These are phyloP conservation scores for Pseudonitzschia pungens DNA, from an alignment of 108 stramenopile genomes.

Conservation along the genomic window DNA sequence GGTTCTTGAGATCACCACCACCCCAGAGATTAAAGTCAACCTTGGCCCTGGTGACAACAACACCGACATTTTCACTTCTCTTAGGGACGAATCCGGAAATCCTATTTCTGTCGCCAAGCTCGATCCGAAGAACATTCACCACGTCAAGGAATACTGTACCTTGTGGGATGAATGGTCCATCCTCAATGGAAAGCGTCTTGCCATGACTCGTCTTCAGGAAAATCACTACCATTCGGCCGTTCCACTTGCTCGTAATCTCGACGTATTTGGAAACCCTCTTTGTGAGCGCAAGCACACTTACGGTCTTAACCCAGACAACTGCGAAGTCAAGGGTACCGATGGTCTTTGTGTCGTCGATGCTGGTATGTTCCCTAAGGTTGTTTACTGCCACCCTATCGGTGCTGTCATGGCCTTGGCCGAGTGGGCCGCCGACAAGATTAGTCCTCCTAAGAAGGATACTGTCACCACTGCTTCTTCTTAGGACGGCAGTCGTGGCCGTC, in stretches of 20 bases:
- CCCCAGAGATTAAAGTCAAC: background rate
- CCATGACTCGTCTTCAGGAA: background rate
- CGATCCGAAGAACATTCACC: background rate
- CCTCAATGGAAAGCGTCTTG: background rate
- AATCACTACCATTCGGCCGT: background rate
- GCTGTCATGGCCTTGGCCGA: background rate
- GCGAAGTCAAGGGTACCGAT: background rate
- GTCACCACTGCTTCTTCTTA: too few relatives aligned
- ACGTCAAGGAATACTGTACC: background rate
- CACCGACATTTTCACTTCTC: background rate
- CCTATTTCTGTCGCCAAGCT: background rate
- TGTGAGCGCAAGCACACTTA: background rate
- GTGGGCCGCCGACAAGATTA: background rate
- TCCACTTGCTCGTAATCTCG: background rate
- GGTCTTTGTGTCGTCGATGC: background rate
- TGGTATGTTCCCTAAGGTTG: background rate
- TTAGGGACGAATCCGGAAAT: background rate
- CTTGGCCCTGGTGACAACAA: background rate
- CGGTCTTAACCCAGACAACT: background rate
- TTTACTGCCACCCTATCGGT: background rate
- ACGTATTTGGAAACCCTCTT: background rate
- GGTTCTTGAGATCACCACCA: background rate
- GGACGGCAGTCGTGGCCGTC: too few relatives aligned
- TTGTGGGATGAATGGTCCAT: background rate
- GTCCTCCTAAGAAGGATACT: background rate